Evolutionary conservation across 768 basidiomycete species (phyloP), one percentile per base, ranked within the genome.

Genomic region (Boletus subparvulus): DNA sequence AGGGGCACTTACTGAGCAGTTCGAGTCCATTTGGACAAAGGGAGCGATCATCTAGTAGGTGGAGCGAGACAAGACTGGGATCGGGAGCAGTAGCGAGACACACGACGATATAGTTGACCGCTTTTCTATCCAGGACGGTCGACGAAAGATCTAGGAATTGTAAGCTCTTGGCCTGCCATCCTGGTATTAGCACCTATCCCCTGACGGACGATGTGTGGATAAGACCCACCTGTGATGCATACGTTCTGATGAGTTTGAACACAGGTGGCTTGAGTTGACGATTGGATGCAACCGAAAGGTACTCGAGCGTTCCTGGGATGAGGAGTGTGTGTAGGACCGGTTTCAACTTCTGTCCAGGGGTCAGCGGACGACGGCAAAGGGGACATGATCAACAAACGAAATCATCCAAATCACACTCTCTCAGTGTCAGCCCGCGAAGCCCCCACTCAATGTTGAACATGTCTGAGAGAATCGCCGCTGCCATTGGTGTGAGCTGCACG

Each of bases 401-500:
- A 50, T 93, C 90, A 61, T 94, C 92, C 21, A 98, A 71, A 62
- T 94, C 86, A 65, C 94, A 98, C 68, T 90, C 89, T 41, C 91
- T 84, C 52, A 97, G 81, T 0, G 89, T 86, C 21, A 96, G 76
- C 65, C 93, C 95, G 28, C 88, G 79, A 19, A 97, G 75, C 0
- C 94, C 95, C 90, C 94, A 98, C 71, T 98, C 93, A 55, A 97
- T 87, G 9, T 85, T 84, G 60, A 98, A 85, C 14, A 97, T 85
- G 72, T 98, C 96, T 0, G 96, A 88, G 17, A 99, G n/a, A n/a
- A n/a, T n/a, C n/a, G n/a, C n/a, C n/a, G n/a, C n/a, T n/a, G n/a
- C n/a, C n/a, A n/a, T n/a, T n/a, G n/a, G n/a, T n/a, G n/a, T n/a
- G n/a, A n/a, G n/a, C n/a, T n/a, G n/a, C n/a, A n/a, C n/a, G n/a